Conservation (phyloP, 1,284 basidiomycete species). For the Rhodotorula sp. region DNA sequence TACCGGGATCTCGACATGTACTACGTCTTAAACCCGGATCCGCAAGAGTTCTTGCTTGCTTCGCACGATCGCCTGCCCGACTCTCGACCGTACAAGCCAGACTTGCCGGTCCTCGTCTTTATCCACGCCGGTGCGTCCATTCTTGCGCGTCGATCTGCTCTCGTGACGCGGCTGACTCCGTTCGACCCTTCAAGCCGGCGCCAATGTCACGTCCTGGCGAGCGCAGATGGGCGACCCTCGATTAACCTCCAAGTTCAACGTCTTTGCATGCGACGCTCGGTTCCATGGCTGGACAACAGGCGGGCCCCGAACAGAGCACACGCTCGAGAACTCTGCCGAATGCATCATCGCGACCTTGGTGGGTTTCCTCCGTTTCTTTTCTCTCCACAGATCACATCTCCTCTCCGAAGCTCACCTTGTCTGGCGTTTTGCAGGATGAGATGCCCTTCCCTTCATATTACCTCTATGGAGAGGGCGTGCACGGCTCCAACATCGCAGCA, state of each 20-base stretch:
- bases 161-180: neutral
- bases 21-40: slow-evolving; percentile 23
- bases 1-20: slow-evolving; percentile 25
- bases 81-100: slow-evolving; percentile 13
- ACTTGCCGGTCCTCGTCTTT: slow-evolving; percentile 19
- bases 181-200: neutral
- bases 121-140: slow-evolving; percentile 13
- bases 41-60: slow-evolving; percentile 1
- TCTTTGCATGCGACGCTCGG: slow-evolving; percentile 14
- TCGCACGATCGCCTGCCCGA: slow-evolving; percentile 24
- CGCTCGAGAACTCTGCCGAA: slow-evolving; percentile 27
- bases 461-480: slow-evolving; percentile 26
- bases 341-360: slow-evolving; percentile 19
- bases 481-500: slow-evolving; percentile 12
- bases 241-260: slow-evolving; percentile 2
- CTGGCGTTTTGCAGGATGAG: slow-evolving; percentile 11
- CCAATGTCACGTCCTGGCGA: slow-evolving; percentile 12
- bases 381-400: neutral
- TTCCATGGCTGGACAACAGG: slow-evolving; percentile 20
- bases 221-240: slow-evolving; percentile 13
- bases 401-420: no score
- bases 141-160: neutral
- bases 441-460: slow-evolving; percentile 9
- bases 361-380: neutral
- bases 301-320: slow-evolving; percentile 15